phyloP scores from a whole-genome alignment of 2,329 filamentous ascomycete genomes.

The Cytospora leucostoma region DNA sequence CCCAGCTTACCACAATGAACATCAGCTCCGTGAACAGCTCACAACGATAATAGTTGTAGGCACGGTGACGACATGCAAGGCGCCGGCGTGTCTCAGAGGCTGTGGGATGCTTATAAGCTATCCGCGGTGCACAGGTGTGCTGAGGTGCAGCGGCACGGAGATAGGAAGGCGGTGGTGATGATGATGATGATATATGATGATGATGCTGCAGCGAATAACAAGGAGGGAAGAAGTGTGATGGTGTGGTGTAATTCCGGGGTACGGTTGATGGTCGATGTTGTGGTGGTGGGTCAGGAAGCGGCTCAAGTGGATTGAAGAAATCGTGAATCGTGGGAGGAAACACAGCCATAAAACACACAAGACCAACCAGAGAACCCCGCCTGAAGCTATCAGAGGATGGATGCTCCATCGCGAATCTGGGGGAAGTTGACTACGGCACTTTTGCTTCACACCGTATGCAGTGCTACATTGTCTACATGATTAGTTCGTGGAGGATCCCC shows the following conservation, averaged over 20 bases:
- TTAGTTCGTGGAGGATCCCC: not conserved
- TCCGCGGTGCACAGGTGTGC: slow-evolving; percentile 1
- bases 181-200: not conserved
- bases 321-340: not conserved
- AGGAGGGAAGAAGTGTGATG: not conserved
- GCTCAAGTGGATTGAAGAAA: slow-evolving; percentile 1
- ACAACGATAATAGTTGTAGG: not conserved
- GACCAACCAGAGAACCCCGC: slow-evolving; percentile 4
- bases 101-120: slow-evolving; percentile 12
- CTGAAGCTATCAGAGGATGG: not conserved
- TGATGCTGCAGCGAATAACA: not conserved
- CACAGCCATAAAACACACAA: not conserved
- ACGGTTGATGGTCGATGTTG: not conserved
- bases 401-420: slow-evolving; percentile 13
- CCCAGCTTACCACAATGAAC: slow-evolving; percentile 14
- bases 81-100: slow-evolving; percentile 15
- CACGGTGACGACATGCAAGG: slow-evolving; percentile 26
- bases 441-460: not conserved
- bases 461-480: not conserved
- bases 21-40: not conserved
- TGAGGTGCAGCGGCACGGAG: not conserved
- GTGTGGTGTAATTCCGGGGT: not conserved
- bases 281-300: not conserved
- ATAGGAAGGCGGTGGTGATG: not conserved
- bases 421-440: not conserved